Conservation (phyloP, 768 basidiomycete genomes). For the Lentinula boryana region DNA sequence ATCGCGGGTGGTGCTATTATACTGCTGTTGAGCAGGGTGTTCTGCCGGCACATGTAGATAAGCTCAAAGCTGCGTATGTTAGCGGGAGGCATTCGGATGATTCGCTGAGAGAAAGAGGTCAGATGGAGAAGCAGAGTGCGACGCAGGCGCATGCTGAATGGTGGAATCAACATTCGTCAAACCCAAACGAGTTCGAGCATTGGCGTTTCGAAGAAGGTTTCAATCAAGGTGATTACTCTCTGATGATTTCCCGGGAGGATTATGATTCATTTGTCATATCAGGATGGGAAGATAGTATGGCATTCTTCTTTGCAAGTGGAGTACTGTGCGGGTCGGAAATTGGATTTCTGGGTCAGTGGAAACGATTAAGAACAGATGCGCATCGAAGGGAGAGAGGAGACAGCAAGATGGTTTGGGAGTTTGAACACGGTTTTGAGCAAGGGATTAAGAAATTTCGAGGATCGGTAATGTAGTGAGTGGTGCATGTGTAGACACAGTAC, state of each 20-base stretch:
- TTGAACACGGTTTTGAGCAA: slow-evolving; percentile 62
- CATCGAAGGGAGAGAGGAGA: slow-evolving; percentile 35
- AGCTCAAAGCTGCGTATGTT: not conserved
- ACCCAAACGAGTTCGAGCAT: slow-evolving; percentile 57
- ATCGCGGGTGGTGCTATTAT: slow-evolving; percentile 69
- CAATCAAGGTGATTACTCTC: slow-evolving; percentile 8
- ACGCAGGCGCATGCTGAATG: slow-evolving; percentile 32
- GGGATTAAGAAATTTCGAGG: slow-evolving; percentile 24
- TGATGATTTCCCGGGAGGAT: not conserved
- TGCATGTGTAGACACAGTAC: not conserved
- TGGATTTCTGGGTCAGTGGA: slow-evolving; percentile 63
- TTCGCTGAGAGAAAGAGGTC: not conserved
- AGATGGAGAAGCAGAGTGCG: not conserved
- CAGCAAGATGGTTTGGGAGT: slow-evolving; percentile 59
- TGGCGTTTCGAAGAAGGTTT: slow-evolving; percentile 66
- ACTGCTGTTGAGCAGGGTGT: slow-evolving; percentile 60
- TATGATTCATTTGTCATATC: slow-evolving; percentile 9
- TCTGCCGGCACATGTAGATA: slow-evolving; percentile 36
- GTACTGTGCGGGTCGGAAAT: slow-evolving; percentile 40
- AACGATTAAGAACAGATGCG: slow-evolving; percentile 34
- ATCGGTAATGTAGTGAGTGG: not conserved
- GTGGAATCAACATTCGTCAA: slow-evolving; percentile 32
- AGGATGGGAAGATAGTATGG: slow-evolving; percentile 70
- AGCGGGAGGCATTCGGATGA: not conserved
- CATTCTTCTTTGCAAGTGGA: slow-evolving; percentile 37